Conservation (phyloP, 2,329 filamentous ascomycete genomes). For the Boeremia exigua region DNA sequence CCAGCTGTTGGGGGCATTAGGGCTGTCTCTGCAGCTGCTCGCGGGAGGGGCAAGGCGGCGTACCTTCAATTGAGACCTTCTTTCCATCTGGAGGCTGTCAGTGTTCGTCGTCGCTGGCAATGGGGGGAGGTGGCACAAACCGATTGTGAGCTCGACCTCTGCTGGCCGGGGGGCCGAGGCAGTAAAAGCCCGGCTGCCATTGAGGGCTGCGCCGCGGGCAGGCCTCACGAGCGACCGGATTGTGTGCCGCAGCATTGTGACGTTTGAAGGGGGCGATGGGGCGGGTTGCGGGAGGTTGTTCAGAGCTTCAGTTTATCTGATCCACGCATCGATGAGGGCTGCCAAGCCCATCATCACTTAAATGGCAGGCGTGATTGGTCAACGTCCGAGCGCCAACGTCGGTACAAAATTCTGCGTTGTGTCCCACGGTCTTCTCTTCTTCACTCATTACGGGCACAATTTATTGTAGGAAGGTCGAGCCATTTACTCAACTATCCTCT, state of each 20-base stretch:
- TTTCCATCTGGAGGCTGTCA: conserved; percentile 77
- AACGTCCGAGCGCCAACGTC: conserved; percentile 21
- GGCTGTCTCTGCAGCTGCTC: conserved; percentile 22
- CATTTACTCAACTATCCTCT: conserved; percentile 63
- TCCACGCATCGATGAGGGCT: not conserved
- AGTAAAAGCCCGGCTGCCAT: conserved; percentile 79
- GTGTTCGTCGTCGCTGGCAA: conserved; percentile 28
- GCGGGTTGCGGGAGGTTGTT: conserved; percentile 32
- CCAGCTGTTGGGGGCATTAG: conserved; percentile 69
- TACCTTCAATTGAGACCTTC: conserved; percentile 98
- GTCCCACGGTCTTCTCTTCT: conserved; percentile 36
- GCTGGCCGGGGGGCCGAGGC: conserved; percentile 78
- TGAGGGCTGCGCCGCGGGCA: conserved; percentile 58
- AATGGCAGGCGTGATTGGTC: conserved; percentile 39
- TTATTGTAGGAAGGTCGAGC: conserved; percentile 69
- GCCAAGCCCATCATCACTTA: conserved; percentile 22
- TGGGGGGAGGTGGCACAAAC: conserved; percentile 60
- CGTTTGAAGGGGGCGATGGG: conserved; percentile 38
- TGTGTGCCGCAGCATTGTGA: conserved; percentile 66
- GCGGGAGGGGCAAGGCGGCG: conserved; percentile 14
- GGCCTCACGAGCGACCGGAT: conserved; percentile 66
- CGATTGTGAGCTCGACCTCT: conserved; percentile 96
- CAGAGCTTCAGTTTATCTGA: conserved; percentile 6
- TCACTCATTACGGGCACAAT: conserved; percentile 67
- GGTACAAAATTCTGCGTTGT: conserved; percentile 36